Conservation (phyloP, 1,284 basidiomycete genomes). For the Gastroboletus turbinatus region DNA sequence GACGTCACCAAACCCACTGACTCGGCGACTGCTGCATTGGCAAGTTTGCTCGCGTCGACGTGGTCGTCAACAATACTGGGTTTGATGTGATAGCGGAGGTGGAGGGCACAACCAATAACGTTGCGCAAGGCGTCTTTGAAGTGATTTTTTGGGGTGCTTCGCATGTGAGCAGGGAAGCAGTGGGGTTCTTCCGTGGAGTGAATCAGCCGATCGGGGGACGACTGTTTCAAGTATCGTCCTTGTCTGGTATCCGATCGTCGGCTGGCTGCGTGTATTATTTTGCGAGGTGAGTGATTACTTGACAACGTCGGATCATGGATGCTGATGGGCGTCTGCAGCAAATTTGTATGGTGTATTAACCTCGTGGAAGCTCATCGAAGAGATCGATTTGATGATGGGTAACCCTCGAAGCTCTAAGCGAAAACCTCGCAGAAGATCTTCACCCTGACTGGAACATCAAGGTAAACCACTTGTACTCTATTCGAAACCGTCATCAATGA, state of each 20-base stretch:
- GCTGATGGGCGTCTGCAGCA: slow-evolving; percentile 9
- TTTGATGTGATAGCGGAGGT: slow-evolving; percentile 6
- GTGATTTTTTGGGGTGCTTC: slow-evolving; percentile 38
- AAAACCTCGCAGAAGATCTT: slow-evolving; percentile 18
- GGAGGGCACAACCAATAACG: slow-evolving; percentile 20
- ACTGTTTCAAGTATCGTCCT: slow-evolving; percentile 25
- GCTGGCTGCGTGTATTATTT: slow-evolving; percentile 14
- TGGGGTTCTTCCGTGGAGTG: no score
- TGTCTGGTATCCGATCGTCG: slow-evolving; percentile 5
- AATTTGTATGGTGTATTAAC: slow-evolving; percentile 15
- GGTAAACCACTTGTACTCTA: slow-evolving; percentile 14
- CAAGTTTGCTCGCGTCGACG: slow-evolving; percentile 40
- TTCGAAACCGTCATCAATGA: neutral
- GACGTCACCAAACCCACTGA: slow-evolving; percentile 37
- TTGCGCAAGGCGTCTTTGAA: slow-evolving; percentile 33
- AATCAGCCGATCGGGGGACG: slow-evolving; percentile 24
- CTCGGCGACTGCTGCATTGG: slow-evolving; percentile 36
- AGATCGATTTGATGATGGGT: neutral
- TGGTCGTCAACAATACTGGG: slow-evolving; percentile 46
- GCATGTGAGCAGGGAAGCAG: slow-evolving; percentile 29
- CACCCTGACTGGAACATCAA: slow-evolving; percentile 27
- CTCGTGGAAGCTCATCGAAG: neutral
- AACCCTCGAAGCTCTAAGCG: slow-evolving; percentile 25
- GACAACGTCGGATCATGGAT: no score
- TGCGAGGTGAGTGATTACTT: slow-evolving; percentile 15